Evolutionary conservation across 805 yeast species (phyloP), one percentile per base, ranked within the genome.

Genomic region (Candida vaughaniae): DNA sequence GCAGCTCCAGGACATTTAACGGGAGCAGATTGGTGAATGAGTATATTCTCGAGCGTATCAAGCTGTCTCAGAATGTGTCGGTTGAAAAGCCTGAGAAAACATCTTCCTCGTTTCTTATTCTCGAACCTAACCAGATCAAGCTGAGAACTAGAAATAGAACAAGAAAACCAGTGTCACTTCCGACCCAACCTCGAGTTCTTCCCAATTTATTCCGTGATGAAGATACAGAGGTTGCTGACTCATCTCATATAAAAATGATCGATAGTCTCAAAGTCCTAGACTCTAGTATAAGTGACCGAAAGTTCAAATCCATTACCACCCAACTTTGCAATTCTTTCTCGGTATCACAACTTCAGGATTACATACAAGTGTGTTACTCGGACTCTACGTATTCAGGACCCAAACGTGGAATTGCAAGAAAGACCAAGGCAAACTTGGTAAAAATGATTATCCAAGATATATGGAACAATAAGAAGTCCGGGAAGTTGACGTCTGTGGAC

Each of bases 401-500:
- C 4, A 33, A 29, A 23, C 25, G 10, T 22, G 45, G 41, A 5
- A n/a, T 36, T 10, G 20, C 19, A 5, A 16, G 19, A 10, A 27
- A 12, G 7, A 33, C 27, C 16, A 46, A 42, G 30, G 15, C 31
- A 7, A 23, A 36, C n/a, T 18, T 44, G 18, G 12, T 34, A 10
- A 29, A 33, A 5, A 33, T 41, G 2, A 46, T 46, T 17, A 23
- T 35, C 4, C 17, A 22, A 14, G 41, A 46, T 15, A 19, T 45
- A 20, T 45, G 49, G 49, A 31, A 39, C 11, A 30, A 43, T 9
- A 29, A 31, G 20, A 20, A 28, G 15, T 38, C 62, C 1, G 47
- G 45, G 1, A 43, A 46, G 16, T 32, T 56, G 15, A 39, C 54
- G 2, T 51, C 55, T n/a, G 47, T 53, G 22, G 59, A 58, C 5